Evolutionary conservation across 257 asterid species (phyloP), one percentile per base, ranked within the genome.

Genomic region (Solanum microdontum): DNA sequence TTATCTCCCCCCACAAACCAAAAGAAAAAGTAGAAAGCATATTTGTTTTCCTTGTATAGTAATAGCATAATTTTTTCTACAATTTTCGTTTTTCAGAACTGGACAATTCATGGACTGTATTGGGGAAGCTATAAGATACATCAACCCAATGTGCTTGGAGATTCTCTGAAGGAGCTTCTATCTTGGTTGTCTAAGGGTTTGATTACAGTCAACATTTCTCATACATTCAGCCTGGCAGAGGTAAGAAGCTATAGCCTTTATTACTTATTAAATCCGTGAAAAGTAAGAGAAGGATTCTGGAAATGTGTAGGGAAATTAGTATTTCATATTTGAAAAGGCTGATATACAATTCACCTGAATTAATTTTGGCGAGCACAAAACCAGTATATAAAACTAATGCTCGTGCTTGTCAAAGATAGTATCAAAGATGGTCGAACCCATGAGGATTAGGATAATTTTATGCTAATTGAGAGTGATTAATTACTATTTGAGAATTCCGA

Each of bases 71-170:
- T 3, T 45, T 11, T 58, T 45, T 32, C 30, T 75, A 33, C 36
- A 6, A 34, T 21, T 84, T 84, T 62, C 69, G 19, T 88, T 74
- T 72, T 85, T 28, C 93, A 97, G 99, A 96, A 96, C 90, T 97
- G 99, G 99, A 97, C 99, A 2, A 75, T 97, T 90, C 99, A 96
- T 75, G 99, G 99, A 76, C 92, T 97, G 33, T 97, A 93, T 87
- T 97, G 99, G 99, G 98, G 99, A 90, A 97, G 99, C 89, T 90
- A 97, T 87, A 93, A 45, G 87, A 93, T 93, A 45, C 92, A 97
- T 86, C 90, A 87, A 87, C 98, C 97, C 11, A 88, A 7, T 28
- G 94, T 94, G 87, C 95, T 96, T 33, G 92, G 93, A 83, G 97
- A 97, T 90, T 97, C 99, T 43, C 93, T 94, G 8, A 92, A 93